These are phyloP conservation scores for Scutellaria baicalensis DNA, from an alignment of 257 asterid genomes.

Conservation along the genomic window DNA sequence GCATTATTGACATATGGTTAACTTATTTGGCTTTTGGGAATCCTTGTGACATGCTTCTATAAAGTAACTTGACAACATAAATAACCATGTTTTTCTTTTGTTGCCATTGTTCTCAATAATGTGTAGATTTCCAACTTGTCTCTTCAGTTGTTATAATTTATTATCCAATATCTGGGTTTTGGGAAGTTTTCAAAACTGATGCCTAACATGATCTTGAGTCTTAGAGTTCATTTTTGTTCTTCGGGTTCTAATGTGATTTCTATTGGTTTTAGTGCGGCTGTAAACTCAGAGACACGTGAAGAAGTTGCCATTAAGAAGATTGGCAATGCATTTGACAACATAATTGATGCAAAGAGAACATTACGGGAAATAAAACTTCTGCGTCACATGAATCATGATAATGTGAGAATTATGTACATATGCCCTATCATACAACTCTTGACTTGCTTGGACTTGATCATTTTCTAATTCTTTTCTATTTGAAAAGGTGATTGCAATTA, in stretches of 20 bases:
- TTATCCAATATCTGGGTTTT: background rate
- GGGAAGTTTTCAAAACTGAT: background rate
- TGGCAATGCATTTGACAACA: constrained; percentile 96
- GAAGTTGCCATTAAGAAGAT: constrained; percentile 98
- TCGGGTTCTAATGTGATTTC: constrained; percentile 8
- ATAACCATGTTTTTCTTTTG: background rate
- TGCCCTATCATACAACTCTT: background rate
- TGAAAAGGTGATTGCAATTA: constrained; percentile 70
- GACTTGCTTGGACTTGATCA: background rate
- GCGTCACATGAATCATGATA: constrained; percentile 89
- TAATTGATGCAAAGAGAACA: constrained; percentile 92
- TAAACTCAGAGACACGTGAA: constrained; percentile 88
- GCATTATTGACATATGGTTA: background rate
- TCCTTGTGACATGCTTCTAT: background rate
- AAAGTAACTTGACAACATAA: too few relatives aligned
- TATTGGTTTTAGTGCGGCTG: constrained; percentile 66
- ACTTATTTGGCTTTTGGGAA: background rate
- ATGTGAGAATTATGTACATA: constrained; percentile 37
- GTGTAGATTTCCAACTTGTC: background rate
- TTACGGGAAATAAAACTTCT: constrained; percentile 91
- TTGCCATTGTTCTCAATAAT: background rate
- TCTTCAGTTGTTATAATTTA: background rate
- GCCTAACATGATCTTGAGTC: background rate
- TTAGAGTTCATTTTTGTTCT: background rate
- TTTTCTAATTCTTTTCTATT: constrained; percentile 1